Evolutionary conservation across 805 yeast species (phyloP).

Genomic region (Candida broadrunensis): DNA sequence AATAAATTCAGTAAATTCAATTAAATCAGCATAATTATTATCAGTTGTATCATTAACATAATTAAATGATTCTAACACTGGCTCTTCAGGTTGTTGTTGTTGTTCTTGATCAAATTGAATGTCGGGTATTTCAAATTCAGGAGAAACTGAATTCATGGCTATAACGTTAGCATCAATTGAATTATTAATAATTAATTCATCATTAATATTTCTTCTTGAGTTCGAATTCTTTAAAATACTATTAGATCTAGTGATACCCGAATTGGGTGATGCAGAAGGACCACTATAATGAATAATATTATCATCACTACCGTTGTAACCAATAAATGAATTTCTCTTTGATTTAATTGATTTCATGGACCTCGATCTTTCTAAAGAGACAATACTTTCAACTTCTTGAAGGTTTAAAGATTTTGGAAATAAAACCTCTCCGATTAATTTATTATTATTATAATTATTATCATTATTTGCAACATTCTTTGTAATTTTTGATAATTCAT

Average conservation of each 20-base stretch:
- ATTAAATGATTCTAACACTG: background rate
- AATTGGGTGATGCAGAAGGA: constrained; percentile 14
- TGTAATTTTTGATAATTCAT: background rate
- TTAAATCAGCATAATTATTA: constrained; percentile 24
- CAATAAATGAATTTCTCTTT: constrained; percentile 35
- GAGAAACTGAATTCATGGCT: background rate
- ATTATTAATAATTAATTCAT: constrained; percentile 5
- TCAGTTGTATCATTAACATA: constrained; percentile 3
- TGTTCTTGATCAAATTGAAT: background rate
- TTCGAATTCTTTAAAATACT: constrained; percentile 37
- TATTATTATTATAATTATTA: background rate
- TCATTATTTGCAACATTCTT: background rate
- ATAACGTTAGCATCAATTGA: constrained; percentile 8
- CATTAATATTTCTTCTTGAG: constrained; percentile 7
- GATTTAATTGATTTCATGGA: constrained; percentile 53
- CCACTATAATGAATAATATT: constrained; percentile 28
- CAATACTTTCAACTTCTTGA: constrained; percentile 72
- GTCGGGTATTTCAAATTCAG: background rate
- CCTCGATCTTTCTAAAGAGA: constrained; percentile 64
- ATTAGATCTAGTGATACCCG: constrained; percentile 28
- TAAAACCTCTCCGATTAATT: constrained; percentile 47
- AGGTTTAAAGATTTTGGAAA: constrained; percentile 69
- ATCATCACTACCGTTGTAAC: constrained; percentile 40
- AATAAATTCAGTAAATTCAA: constrained; percentile 40
- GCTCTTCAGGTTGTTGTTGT: background rate